phyloP scores from a whole-genome alignment of 257 asterid genomes.

The Lycium ferocissimum region DNA sequence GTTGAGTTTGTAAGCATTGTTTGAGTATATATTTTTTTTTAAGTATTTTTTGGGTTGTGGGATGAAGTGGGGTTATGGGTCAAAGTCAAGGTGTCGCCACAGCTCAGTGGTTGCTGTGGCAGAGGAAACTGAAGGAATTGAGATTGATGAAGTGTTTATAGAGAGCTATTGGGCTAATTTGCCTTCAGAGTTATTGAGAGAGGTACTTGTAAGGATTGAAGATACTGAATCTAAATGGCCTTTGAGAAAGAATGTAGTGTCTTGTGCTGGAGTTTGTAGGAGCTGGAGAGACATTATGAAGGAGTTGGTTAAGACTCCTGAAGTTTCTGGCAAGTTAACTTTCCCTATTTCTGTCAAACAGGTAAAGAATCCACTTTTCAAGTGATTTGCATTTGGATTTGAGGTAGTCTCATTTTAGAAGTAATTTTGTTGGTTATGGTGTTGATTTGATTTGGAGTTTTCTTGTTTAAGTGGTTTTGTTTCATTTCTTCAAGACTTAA shows the following conservation, averaged over 20 bases:
- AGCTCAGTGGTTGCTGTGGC: conserved; percentile 64
- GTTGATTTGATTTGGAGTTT: conserved; percentile 8
- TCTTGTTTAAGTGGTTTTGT: background rate
- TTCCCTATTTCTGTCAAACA: conserved; percentile 86
- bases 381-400: background rate
- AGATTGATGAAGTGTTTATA: conserved; percentile 28
- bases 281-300: conserved; percentile 87
- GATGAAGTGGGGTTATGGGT: conserved; percentile 78
- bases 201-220: conserved; percentile 70
- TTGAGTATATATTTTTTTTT: background rate
- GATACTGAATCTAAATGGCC: conserved; percentile 76
- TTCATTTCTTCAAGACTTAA: no score
- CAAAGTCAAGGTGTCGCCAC: conserved; percentile 77
- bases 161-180: conserved; percentile 68
- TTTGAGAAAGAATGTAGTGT: conserved; percentile 76
- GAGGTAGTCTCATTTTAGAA: background rate
- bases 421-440: background rate
- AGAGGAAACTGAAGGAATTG: conserved; percentile 17
- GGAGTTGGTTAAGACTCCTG: conserved; percentile 72
- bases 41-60: conserved; percentile 14
- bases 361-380: conserved; percentile 45
- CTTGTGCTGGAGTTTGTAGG: conserved; percentile 88
- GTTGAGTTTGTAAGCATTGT: background rate
- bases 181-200: conserved; percentile 82
- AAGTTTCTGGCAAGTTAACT: conserved; percentile 77